These are phyloP conservation scores for Pelargonium nanum DNA, from an alignment of 345 rosid genomes.

Conservation along the genomic window DNA sequence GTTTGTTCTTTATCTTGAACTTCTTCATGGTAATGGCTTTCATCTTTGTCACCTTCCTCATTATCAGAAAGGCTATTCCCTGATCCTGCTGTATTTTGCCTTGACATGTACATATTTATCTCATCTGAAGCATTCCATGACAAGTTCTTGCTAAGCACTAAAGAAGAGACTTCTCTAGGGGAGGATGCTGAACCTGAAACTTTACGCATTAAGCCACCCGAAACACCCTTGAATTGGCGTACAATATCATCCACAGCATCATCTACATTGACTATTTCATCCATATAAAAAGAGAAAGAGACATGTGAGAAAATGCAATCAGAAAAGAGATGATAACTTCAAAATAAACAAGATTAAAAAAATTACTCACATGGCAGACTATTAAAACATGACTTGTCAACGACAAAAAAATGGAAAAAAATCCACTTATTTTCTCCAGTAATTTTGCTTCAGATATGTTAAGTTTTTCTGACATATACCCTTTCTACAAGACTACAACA, in stretches of 20 bases:
- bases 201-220: slow-evolving; percentile 78
- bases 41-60: slow-evolving; percentile 47
- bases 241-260: slow-evolving; percentile 96
- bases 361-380: background rate
- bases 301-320: background rate
- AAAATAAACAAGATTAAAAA: background rate
- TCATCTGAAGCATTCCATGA: slow-evolving; percentile 56
- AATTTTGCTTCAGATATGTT: background rate
- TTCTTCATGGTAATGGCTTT: slow-evolving; percentile 36
- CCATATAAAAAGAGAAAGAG: slow-evolving; percentile 1
- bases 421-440: background rate
- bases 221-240: slow-evolving; percentile 85
- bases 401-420: background rate
- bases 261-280: slow-evolving; percentile 78
- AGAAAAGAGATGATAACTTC: background rate
- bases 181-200: slow-evolving; percentile 52
- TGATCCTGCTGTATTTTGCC: slow-evolving; percentile 43
- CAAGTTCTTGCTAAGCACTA: slow-evolving; percentile 28
- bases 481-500: background rate
- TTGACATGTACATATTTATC: slow-evolving; percentile 23
- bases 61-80: slow-evolving; percentile 54
- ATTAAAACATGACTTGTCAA: background rate
- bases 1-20: slow-evolving; percentile 31
- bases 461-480: background rate
- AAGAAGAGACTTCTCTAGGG: slow-evolving; percentile 27